phyloP scores from a whole-genome alignment of 805 yeast genomes.

The Kodamaea nitidulidarum region DNA sequence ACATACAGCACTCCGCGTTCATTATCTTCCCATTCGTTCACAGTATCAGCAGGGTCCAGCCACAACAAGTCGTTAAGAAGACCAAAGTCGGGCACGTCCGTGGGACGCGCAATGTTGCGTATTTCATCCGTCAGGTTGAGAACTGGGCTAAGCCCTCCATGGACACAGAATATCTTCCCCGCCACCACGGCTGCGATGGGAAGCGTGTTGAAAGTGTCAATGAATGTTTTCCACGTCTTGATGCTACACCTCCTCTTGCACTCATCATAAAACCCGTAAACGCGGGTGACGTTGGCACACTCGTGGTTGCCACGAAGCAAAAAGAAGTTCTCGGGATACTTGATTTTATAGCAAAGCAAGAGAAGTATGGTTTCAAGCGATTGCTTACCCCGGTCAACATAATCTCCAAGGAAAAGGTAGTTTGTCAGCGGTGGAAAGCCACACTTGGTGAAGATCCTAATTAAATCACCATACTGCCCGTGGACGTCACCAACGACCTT shows the following conservation, averaged over 20 bases:
- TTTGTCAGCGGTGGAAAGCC: slow-evolving; percentile 96
- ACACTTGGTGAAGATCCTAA: slow-evolving; percentile 88
- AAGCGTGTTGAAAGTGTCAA: slow-evolving; percentile 91
- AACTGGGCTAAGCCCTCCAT: slow-evolving; percentile 79
- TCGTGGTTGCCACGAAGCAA: slow-evolving; percentile 94
- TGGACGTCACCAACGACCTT: slow-evolving; percentile 93
- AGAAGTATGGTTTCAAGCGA: slow-evolving; percentile 87
- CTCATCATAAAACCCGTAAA: slow-evolving; percentile 96
- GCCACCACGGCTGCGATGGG: slow-evolving; percentile 97
- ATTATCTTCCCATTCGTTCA: slow-evolving; percentile 84
- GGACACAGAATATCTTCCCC: slow-evolving; percentile 88
- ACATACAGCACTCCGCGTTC: slow-evolving; percentile 83
- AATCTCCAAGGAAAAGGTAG: slow-evolving; percentile 90
- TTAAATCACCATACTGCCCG: slow-evolving; percentile 90
- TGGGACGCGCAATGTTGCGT: slow-evolving; percentile 70
- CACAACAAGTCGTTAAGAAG: slow-evolving; percentile 71
- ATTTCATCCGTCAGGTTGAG: slow-evolving; percentile 72
- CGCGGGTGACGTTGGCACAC: slow-evolving; percentile 94
- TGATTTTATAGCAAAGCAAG: slow-evolving; percentile 87
- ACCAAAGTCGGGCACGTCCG: slow-evolving; percentile 84
- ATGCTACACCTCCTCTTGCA: slow-evolving; percentile 91
- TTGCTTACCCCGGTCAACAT: slow-evolving; percentile 97
- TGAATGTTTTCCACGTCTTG: slow-evolving; percentile 89
- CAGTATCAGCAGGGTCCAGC: slow-evolving; percentile 83
- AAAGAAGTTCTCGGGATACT: slow-evolving; percentile 94